Base-by-base conservation (phyloP, 2,329 filamentous ascomycete species). In the Fusarium bactridioides region DNA sequence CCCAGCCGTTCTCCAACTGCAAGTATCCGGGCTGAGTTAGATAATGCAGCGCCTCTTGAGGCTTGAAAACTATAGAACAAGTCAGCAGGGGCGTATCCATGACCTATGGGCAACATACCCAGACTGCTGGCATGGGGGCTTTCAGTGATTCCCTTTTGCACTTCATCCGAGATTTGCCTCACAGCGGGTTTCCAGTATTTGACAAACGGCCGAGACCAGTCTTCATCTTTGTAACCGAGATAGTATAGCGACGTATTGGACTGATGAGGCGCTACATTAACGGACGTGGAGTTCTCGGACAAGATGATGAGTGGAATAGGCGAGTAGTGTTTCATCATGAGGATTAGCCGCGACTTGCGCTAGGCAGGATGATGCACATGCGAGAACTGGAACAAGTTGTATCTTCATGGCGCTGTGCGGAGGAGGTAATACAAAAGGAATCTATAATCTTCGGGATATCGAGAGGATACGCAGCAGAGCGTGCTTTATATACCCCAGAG, bases 31-130 rank as follows among this genome's bases (percentile, higher is more conserved):
- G 33, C 31, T 38, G 50, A 4, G 33, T 53, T 2, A 53, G 3
- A 16, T 38, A 38, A 12, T n/a, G 9, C 0, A 33, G 10, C 2
- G 50, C 33, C 3, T 38, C 19, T 16, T 38, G 33, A 27, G 50
- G 33, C 2, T 18, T 18, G 13, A 37, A 51, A 33, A 10, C 19
- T 51, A 25, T 5, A 13, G 8, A 1, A 19, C 4, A 13, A 45
- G 43, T 27, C 18, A 45, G 23, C 2, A 27, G 23, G 11, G 18
- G 5, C 11, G 2, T 18, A 45, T 9, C 4, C 8, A 19, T 25
- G 16, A 19, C 1, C 18, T 7, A 8, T 18, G 18, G 11, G 11
- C 0, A 45, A 7, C 23, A 25, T 45, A 45, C 43, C 23, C 0
- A 51, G 9, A 11, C 13, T 51, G 23, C 48, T 51, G n/a, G 48